Conservation (phyloP, 129 eudicot species). For the Oenanthe sinensis region DNA sequence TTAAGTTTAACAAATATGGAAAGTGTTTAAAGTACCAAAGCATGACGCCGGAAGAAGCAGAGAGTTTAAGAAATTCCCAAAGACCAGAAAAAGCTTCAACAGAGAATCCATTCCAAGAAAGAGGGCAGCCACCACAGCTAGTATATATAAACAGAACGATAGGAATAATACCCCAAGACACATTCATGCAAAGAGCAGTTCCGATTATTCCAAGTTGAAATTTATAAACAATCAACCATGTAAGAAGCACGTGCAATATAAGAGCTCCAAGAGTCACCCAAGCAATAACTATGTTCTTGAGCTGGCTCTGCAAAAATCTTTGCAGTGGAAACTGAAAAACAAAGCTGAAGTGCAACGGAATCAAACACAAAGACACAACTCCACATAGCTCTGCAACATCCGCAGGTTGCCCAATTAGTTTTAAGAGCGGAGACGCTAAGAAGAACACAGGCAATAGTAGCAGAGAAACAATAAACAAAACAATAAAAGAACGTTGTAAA, state of each 20-base stretch:
- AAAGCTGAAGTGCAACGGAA: slow-evolving; percentile 77
- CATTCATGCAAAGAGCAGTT: slow-evolving; percentile 47
- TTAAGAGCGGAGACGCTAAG: slow-evolving; percentile 58
- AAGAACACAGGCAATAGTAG: slow-evolving; percentile 41
- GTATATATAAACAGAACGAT: slow-evolving; percentile 36
- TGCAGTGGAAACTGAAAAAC: slow-evolving; percentile 68
- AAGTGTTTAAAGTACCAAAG: slow-evolving; percentile 40
- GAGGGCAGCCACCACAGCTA: slow-evolving; percentile 62
- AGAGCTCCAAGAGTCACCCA: slow-evolving; percentile 54
- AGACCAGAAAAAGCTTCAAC: slow-evolving; percentile 59
- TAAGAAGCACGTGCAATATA: slow-evolving; percentile 38
- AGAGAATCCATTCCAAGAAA: slow-evolving; percentile 66
- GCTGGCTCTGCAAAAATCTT: slow-evolving; percentile 78
- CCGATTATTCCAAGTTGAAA: slow-evolving; percentile 46
- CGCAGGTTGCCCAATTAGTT: slow-evolving; percentile 57
- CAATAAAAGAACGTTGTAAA: slow-evolving; percentile 83
- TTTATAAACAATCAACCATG: slow-evolving; percentile 48
- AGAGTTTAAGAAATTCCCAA: slow-evolving; percentile 75
- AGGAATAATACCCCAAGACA: slow-evolving; percentile 64
- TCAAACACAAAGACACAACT: slow-evolving; percentile 31
- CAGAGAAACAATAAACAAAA: slow-evolving; percentile 44
- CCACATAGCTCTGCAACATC: slow-evolving; percentile 81
- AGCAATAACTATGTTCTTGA: slow-evolving; percentile 53
- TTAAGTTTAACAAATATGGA: neutral
- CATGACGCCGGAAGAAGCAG: slow-evolving; percentile 91